Base-by-base conservation (phyloP, 1,284 basidiomycete genomes). In the Puccinia coronata region DNA sequence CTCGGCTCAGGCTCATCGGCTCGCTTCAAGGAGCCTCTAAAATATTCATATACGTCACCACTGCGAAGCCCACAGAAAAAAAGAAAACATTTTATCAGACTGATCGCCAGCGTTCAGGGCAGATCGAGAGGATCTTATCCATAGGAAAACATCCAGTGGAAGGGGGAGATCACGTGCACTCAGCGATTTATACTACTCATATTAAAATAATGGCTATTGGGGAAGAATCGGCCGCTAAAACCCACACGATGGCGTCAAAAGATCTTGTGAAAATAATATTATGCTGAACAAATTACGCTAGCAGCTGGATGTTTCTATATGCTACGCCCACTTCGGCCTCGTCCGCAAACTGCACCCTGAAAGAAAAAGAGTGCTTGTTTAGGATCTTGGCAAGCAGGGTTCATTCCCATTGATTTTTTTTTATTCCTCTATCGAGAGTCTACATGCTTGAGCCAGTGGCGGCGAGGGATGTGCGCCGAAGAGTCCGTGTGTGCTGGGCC, bases 51-150 rank as follows among this genome's bases (percentile, higher is more conserved):
- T n/a, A n/a, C n/a, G n/a, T n/a, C n/a, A n/a, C n/a, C n/a, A n/a
- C n/a, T 16, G 57, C 28, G 1, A 31, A 8, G 57, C 12, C 57
- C 57, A 59, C 31, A 5, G 11, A n/a, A 28, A 28, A 59, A 9
- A 34, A 28, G 12, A 28, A 16, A 12, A 25, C 16, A 11, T 31
- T 14, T 25, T 34, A 14, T 59, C 28, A 11, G 57, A 11, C 6
- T 25, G 57, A 59, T 59, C 57, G 34, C 28, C 57, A 59, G 57
- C 57, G 28, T 59, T 59, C 57, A 59, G 57, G 57, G 57, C 57
- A 25, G 5, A 3, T 59, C n/a, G 57, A 34, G 55, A 57, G 55
- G 18, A 47, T 47, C 43, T 47, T 47, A 47, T 47, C 8, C 43
- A 47, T 47, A 47, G 43, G 43, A 47, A 16, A 16, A 47, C 16